phyloP scores from a whole-genome alignment of 2,329 filamentous ascomycete genomes.

The Xylariales sp. region DNA sequence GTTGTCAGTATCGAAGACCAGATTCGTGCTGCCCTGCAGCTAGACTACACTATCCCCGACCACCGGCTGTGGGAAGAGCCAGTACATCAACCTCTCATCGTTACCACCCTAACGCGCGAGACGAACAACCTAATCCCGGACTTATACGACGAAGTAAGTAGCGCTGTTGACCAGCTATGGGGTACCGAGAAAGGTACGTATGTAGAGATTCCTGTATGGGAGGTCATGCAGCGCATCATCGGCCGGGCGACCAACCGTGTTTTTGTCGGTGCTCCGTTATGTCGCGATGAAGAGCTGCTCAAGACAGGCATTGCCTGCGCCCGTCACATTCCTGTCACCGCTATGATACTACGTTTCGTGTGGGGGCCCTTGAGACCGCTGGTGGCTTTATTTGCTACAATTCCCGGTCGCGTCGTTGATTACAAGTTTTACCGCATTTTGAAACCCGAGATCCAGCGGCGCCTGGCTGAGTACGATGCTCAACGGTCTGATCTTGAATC shows the following conservation, averaged over 20 bases:
- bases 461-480: conserved; percentile 12
- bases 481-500: conserved; percentile 2
- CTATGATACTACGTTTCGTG: conserved; percentile 12
- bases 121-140: conserved; percentile 25
- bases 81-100: conserved; percentile 21
- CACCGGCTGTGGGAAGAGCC: conserved; percentile 16
- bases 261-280: conserved; percentile 15
- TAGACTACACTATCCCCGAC: conserved; percentile 20
- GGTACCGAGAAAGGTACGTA: conserved; percentile 9
- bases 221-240: conserved; percentile 6
- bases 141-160: conserved; percentile 21
- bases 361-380: conserved; percentile 12
- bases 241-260: conserved; percentile 13
- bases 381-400: conserved; percentile 11
- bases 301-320: conserved; percentile 15
- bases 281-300: conserved; percentile 13
- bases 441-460: conserved; percentile 12
- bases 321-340: conserved; percentile 11
- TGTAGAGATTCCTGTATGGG: conserved; percentile 7
- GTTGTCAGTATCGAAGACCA: conserved; percentile 18
- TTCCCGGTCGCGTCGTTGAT: conserved; percentile 15
- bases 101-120: conserved; percentile 21
- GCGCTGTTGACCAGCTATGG: conserved; percentile 19
- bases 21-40: conserved; percentile 17
- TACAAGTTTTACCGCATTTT: conserved; percentile 12